Percentiles rank a stretch among this genome's conserved stretches.
Evolutionary conservation across 805 yeast genomes (phyloP).

Genomic region (Ogataea angusta): DNA sequence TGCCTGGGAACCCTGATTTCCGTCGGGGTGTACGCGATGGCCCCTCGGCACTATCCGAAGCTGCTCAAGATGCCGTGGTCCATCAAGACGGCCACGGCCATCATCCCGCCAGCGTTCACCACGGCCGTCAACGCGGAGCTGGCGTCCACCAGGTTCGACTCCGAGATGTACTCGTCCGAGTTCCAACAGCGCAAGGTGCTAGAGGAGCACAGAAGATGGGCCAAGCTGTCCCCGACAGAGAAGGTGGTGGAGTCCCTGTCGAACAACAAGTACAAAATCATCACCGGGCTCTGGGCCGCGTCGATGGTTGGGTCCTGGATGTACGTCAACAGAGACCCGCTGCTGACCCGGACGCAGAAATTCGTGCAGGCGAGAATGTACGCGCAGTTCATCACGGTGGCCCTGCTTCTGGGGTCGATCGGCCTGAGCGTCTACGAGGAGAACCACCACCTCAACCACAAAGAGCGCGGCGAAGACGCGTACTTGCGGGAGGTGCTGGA

Average conservation of each 20-base stretch:
- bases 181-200: slow-evolving; percentile 38
- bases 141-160: slow-evolving; percentile 66
- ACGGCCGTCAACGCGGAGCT: slow-evolving; percentile 68
- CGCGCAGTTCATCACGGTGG: slow-evolving; percentile 80
- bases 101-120: slow-evolving; percentile 62
- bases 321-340: slow-evolving; percentile 65
- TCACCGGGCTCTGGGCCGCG: slow-evolving; percentile 75
- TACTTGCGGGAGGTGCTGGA: slow-evolving; percentile 46
- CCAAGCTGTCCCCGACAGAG: slow-evolving; percentile 44
- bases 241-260: slow-evolving; percentile 47
- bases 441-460: slow-evolving; percentile 41
- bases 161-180: slow-evolving; percentile 51
- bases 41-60: slow-evolving; percentile 44
- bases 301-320: slow-evolving; percentile 80
- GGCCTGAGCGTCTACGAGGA: slow-evolving; percentile 64
- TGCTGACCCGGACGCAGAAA: slow-evolving; percentile 74
- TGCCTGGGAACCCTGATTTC: slow-evolving; percentile 54
- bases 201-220: slow-evolving; percentile 52
- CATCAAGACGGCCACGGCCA: slow-evolving; percentile 60
- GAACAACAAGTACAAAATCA: slow-evolving; percentile 61
- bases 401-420: slow-evolving; percentile 64
- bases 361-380: slow-evolving; percentile 88
- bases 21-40: slow-evolving; percentile 48
- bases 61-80: slow-evolving; percentile 49
- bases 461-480: slow-evolving; percentile 31